phyloP scores from a whole-genome alignment of 495 filamentous ascomycete species.

The Cercophora newfieldiana region DNA sequence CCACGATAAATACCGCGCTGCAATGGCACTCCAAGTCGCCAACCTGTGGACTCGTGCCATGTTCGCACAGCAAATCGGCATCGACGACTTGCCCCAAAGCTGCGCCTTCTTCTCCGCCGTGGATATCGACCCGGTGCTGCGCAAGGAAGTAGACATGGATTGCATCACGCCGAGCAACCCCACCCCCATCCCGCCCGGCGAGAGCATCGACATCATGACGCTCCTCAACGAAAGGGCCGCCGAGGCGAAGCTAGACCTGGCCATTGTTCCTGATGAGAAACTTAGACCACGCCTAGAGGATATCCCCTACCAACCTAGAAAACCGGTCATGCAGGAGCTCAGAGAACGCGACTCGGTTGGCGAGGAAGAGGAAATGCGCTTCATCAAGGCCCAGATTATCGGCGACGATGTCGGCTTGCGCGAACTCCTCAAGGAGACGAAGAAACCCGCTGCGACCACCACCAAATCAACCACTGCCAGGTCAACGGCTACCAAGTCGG shows the following conservation, averaged over 20 bases:
- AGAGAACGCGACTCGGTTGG: conserved; percentile 34
- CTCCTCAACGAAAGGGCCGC: conserved; percentile 67
- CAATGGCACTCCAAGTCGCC: conserved; percentile 88
- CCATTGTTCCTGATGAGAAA: conserved; percentile 47
- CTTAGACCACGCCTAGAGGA: conserved; percentile 53
- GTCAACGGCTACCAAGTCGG: too few species aligned
- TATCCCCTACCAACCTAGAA: conserved; percentile 67
- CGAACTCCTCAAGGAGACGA: conserved; percentile 65
- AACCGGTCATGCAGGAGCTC: conserved; percentile 76
- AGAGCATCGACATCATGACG: conserved; percentile 75
- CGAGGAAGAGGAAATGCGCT: conserved; percentile 50
- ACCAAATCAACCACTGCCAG: too few species aligned
- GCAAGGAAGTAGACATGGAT: conserved; percentile 98
- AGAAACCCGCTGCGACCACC: conserved; percentile 13
- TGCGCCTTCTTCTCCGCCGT: conserved; percentile 96
- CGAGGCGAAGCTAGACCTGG: conserved; percentile 63
- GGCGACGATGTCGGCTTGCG: conserved; percentile 71
- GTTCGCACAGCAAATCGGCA: conserved; percentile 96
- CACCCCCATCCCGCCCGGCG: conserved; percentile 75
- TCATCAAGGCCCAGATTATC: conserved; percentile 82
- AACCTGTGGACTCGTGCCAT: conserved; percentile 97
- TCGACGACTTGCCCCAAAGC: conserved; percentile 87
- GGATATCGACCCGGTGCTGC: conserved; percentile 88
- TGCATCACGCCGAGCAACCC: conserved; percentile 89
- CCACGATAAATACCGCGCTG: conserved; percentile 81